phyloP scores from a whole-genome alignment of 352 stramenopile species.

The Globisporangium viniferum region DNA sequence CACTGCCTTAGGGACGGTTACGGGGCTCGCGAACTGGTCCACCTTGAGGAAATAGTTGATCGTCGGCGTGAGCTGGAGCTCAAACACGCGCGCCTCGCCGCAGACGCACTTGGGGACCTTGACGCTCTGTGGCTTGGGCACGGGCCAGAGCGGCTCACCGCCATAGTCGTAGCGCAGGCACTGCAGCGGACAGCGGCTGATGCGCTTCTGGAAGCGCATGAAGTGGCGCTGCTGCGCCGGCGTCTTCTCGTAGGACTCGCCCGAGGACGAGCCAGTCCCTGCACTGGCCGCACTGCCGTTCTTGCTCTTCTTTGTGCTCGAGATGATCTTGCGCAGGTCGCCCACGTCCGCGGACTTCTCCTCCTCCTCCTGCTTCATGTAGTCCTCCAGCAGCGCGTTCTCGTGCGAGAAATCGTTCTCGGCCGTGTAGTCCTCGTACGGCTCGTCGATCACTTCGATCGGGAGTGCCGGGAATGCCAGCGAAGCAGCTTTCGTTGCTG shows the following conservation, averaged over 20 bases:
- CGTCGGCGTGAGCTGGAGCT: constrained; percentile 80
- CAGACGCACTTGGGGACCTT: constrained; percentile 57
- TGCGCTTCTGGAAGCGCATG: constrained; percentile 86
- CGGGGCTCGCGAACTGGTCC: constrained; percentile 45
- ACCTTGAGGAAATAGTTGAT: constrained; percentile 88
- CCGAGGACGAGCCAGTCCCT: constrained; percentile 16
- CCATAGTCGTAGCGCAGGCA: constrained; percentile 85
- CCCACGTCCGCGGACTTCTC: constrained; percentile 68
- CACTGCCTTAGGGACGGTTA: constrained; percentile 12
- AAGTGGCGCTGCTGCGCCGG: constrained; percentile 69
- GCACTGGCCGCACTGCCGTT: not conserved
- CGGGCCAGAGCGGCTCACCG: constrained; percentile 78
- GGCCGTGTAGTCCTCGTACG: constrained; percentile 58
- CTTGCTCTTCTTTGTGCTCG: constrained; percentile 44
- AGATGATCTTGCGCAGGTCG: constrained; percentile 58
- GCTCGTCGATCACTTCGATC: constrained; percentile 78
- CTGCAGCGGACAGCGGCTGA: constrained; percentile 70
- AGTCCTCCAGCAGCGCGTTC: constrained; percentile 67
- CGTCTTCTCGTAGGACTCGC: constrained; percentile 81
- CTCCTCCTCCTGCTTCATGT: constrained; percentile 79
- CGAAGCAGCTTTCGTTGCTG: not conserved
- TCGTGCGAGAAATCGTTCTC: constrained; percentile 74
- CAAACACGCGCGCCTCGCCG: constrained; percentile 64
- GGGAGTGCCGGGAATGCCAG: constrained; percentile 48
- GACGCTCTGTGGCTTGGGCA: constrained; percentile 41